phyloP scores from a whole-genome alignment of 495 filamentous ascomycete species.

The Daldinia bambusicola region DNA sequence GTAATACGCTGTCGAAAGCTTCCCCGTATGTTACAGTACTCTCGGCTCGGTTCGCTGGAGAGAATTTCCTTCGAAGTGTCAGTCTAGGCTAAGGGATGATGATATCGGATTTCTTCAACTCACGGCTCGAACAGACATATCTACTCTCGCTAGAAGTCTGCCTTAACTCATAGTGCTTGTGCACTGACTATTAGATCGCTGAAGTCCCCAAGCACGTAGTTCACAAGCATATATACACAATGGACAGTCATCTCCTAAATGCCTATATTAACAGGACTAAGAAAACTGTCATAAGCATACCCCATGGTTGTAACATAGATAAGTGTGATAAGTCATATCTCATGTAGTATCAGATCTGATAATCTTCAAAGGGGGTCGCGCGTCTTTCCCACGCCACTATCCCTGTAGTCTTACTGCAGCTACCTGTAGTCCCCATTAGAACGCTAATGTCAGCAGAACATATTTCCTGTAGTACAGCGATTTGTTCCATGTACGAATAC shows the following conservation, averaged over 20 bases:
- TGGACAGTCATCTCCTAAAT: not conserved
- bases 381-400: not conserved
- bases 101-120: not conserved
- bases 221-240: not conserved
- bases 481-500: conserved; percentile 12
- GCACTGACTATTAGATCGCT: not conserved
- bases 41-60: not conserved
- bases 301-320: not conserved
- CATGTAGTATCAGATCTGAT: conserved; percentile 13
- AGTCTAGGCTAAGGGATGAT: not conserved
- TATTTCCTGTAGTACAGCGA: not conserved
- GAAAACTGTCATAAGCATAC: not conserved
- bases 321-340: conserved; percentile 27
- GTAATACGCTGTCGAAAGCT: not conserved
- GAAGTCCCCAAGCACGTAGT: not conserved
- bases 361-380: not conserved
- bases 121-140: conserved; percentile 13
- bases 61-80: not conserved
- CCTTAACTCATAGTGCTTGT: not conserved
- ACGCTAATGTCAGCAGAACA: not conserved
- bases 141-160: not conserved
- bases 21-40: not conserved
- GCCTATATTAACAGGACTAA: not conserved
- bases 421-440: not conserved
- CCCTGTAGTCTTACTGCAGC: not conserved